These are phyloP conservation scores for Elaeis oleifera DNA, from an alignment of 202 grass and related monocot genomes.

Conservation along the genomic window DNA sequence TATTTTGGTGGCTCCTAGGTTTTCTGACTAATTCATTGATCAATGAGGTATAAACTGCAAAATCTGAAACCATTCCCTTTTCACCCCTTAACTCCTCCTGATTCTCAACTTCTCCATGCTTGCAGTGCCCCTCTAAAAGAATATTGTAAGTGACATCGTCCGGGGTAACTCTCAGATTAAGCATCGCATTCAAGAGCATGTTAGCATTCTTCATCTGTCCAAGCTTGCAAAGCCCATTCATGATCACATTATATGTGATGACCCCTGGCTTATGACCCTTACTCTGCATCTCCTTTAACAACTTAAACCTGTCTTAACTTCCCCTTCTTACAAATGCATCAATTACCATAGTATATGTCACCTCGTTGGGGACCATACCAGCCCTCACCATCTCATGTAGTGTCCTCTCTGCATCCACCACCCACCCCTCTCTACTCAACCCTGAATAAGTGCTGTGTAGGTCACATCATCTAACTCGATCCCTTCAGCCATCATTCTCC, in stretches of 20 bases:
- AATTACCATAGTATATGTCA: constrained; percentile 78
- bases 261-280: constrained; percentile 44
- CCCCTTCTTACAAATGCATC: constrained; percentile 57
- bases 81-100: constrained; percentile 53
- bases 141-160: constrained; percentile 93
- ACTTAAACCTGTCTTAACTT: constrained; percentile 54
- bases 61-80: constrained; percentile 69
- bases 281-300: constrained; percentile 78
- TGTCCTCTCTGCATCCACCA: constrained; percentile 34
- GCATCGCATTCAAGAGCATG: constrained; percentile 73
- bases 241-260: constrained; percentile 83
- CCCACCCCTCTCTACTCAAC: constrained; percentile 40
- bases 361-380: constrained; percentile 42
- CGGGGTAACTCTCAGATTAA: constrained; percentile 48
- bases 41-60: constrained; percentile 51
- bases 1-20: constrained; percentile 25
- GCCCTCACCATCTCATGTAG: constrained; percentile 53
- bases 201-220: constrained; percentile 83
- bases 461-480: constrained; percentile 60
- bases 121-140: constrained; percentile 74
- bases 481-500: constrained; percentile 36
- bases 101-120: constrained; percentile 41
- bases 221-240: constrained; percentile 70
- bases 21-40: constrained; percentile 59
- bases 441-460: constrained; percentile 62